phyloP scores from a whole-genome alignment of 2,329 filamentous ascomycete genomes.

The Metarhizium sp. region DNA sequence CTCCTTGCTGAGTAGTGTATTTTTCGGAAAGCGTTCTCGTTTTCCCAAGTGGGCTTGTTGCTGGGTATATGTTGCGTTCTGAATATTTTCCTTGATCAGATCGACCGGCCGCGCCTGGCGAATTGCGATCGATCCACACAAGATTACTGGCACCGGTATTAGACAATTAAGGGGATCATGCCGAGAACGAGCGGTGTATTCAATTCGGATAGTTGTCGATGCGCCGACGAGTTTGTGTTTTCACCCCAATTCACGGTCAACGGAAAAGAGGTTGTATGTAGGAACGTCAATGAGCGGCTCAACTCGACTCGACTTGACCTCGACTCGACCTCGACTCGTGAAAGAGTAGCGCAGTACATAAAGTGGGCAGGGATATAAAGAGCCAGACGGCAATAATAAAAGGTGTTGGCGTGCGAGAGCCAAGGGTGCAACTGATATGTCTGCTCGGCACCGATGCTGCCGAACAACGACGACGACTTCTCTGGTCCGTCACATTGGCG shows the following conservation, averaged over 20 bases:
- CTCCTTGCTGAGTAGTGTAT: background rate
- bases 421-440: background rate
- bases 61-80: background rate
- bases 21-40: background rate
- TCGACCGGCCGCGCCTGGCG: background rate
- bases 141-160: background rate
- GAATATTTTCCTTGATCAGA: background rate
- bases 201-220: background rate
- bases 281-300: background rate
- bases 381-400: background rate
- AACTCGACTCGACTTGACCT: background rate
- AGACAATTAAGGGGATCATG: background rate
- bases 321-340: too few species aligned
- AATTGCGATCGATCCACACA: background rate
- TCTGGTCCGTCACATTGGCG: background rate
- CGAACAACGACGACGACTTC: background rate
- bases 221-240: background rate
- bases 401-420: background rate
- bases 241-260: background rate
- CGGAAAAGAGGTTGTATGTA: background rate
- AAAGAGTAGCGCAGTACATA: background rate
- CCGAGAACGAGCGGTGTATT: too few species aligned
- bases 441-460: background rate
- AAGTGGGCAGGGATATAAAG: background rate
- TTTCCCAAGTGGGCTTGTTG: background rate